A percentile compares a stretch with the other conserved stretches of the same genome.
These are phyloP conservation scores for Salix caprea DNA, from an alignment of 345 rosid genomes.

Conservation along the genomic window DNA sequence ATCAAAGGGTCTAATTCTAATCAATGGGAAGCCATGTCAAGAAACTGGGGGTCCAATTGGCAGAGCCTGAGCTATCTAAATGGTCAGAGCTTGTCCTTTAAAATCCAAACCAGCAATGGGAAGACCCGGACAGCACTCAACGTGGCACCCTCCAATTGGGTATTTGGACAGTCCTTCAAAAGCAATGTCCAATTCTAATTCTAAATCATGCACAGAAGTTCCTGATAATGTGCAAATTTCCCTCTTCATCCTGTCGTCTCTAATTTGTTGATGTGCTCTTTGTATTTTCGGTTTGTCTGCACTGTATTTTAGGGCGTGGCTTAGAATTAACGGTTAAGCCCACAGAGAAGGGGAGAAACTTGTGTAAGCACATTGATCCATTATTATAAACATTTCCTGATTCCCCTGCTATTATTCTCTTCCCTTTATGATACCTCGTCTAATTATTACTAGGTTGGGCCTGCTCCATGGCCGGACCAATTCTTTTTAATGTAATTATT, in stretches of 20 bases:
- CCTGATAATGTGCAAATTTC: neutral
- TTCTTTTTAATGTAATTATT: no score
- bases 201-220: neutral
- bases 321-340: conserved; percentile 27
- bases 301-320: conserved; percentile 26
- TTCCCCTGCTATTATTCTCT: no score
- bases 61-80: conserved; percentile 61
- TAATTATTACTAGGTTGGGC: no score
- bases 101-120: conserved; percentile 48
- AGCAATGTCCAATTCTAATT: conserved; percentile 50
- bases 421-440: no score
- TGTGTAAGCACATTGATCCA: neutral
- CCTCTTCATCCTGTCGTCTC: neutral
- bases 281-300: neutral
- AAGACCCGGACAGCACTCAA: conserved; percentile 35
- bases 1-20: conserved; percentile 53
- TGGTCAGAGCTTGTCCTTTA: conserved; percentile 60
- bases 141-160: conserved; percentile 52
- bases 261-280: neutral
- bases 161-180: conserved; percentile 62
- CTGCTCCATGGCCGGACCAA: no score
- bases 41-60: conserved; percentile 75
- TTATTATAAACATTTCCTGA: neutral
- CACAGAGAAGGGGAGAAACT: neutral
- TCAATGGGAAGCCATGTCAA: conserved; percentile 53